Evolutionary conservation across 1,139 yeast species (phyloP).

Genomic region (Candida smagusa): DNA sequence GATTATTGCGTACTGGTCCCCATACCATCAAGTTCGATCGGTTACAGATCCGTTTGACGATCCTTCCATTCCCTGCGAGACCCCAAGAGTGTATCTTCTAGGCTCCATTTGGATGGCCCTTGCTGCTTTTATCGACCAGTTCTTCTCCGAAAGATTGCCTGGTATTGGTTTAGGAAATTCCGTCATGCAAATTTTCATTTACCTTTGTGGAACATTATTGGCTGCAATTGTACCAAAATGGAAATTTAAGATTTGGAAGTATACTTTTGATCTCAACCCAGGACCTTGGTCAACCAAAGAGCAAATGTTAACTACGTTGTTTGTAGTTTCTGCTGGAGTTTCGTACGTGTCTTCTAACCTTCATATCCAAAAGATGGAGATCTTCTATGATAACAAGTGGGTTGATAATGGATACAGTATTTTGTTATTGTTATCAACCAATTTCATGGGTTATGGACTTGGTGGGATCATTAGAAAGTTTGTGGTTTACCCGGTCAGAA

Average conservation of each 20-base stretch:
- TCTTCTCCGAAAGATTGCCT: conserved; percentile 57
- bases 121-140: conserved; percentile 56
- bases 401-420: conserved; percentile 15
- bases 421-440: conserved; percentile 14
- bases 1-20: conserved; percentile 50
- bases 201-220: conserved; percentile 48
- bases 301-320: conserved; percentile 20
- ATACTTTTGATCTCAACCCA: conserved; percentile 19
- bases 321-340: conserved; percentile 13
- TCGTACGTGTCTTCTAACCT: conserved; percentile 16
- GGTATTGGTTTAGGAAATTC: conserved; percentile 43
- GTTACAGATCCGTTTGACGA: conserved; percentile 54
- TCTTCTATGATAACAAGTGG: conserved; percentile 16
- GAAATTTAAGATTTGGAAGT: conserved; percentile 15
- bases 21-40: conserved; percentile 64
- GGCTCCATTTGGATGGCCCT: conserved; percentile 56
- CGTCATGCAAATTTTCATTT: conserved; percentile 55
- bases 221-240: conserved; percentile 21
- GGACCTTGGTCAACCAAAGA: conserved; percentile 24
- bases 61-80: conserved; percentile 47
- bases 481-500: conserved; percentile 14
- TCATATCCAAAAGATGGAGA: conserved; percentile 14
- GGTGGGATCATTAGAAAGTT: conserved; percentile 20
- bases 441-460: conserved; percentile 22
- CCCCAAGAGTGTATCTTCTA: conserved; percentile 53